Evolutionary conservation across 352 stramenopile genomes (phyloP).

Genomic region (Phytopythium vexans): DNA sequence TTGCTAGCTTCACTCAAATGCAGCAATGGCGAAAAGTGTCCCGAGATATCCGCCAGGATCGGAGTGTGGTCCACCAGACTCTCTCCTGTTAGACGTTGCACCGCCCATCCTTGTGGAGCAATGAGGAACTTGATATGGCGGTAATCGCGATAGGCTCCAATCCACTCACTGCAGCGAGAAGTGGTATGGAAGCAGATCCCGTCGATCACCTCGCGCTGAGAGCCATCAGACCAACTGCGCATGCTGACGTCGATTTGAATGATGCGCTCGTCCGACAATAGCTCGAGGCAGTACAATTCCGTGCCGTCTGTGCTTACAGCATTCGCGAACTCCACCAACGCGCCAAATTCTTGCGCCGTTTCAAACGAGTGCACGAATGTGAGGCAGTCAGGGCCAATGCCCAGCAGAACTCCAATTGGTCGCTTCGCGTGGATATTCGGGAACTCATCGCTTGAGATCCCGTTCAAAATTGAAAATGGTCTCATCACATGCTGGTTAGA

Average conservation of each 20-base stretch:
- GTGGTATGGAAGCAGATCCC: slow-evolving; percentile 66
- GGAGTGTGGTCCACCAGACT: no score
- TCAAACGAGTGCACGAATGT: slow-evolving; percentile 32
- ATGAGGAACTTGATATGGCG: slow-evolving; percentile 33
- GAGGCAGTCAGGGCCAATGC: no score
- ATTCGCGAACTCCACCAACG: slow-evolving; percentile 7
- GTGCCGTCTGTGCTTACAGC: no score
- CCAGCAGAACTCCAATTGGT: no score
- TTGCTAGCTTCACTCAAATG: no score
- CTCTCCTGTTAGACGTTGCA: slow-evolving; percentile 22
- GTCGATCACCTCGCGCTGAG: slow-evolving; percentile 20
- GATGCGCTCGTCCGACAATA: slow-evolving; percentile 29
- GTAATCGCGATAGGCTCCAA: slow-evolving; percentile 30
- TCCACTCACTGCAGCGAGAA: slow-evolving; percentile 50
- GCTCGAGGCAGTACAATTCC: slow-evolving; percentile 32
- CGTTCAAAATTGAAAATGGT: slow-evolving; percentile 9
- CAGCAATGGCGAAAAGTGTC: no score
- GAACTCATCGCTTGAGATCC: no score
- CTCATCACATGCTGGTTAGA: slow-evolving; percentile 8
- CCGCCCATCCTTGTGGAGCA: slow-evolving; percentile 19
- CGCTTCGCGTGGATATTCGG: no score
- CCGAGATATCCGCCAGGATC: no score
- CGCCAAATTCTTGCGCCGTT: slow-evolving; percentile 20
- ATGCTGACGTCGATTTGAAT: slow-evolving; percentile 51
- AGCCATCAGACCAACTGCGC: slow-evolving; percentile 1